These are phyloP conservation scores for Blastobotrys robertii DNA, from an alignment of 805 yeast species.

Conservation along the genomic window DNA sequence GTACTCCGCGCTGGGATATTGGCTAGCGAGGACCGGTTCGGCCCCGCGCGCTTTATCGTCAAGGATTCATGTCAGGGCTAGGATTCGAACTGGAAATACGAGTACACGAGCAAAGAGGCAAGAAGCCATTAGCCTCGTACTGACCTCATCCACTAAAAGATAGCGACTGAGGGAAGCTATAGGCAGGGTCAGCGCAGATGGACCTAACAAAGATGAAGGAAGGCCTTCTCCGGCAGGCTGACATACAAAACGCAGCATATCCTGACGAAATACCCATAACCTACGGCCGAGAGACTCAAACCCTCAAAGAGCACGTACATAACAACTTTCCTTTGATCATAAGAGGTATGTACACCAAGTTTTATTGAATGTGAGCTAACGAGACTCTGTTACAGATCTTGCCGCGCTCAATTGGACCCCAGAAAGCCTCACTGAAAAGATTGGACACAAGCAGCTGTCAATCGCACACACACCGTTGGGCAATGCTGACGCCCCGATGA, in stretches of 20 bases:
- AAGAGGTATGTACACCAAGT: slow-evolving; percentile 1
- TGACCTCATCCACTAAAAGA: too few species aligned
- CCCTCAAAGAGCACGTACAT: slow-evolving; percentile 8
- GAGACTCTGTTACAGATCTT: neutral
- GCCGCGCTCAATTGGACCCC: slow-evolving; percentile 4
- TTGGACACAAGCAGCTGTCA: slow-evolving; percentile 9
- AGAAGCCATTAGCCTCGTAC: too few species aligned
- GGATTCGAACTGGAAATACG: too few species aligned
- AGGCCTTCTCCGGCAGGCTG: slow-evolving; percentile 15
- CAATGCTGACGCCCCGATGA: slow-evolving; percentile 31
- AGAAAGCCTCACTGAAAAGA: slow-evolving; percentile 1
- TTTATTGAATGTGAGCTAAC: neutral
- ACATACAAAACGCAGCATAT: slow-evolving; percentile 13
- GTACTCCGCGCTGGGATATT: too few species aligned
- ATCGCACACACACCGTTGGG: slow-evolving; percentile 29
- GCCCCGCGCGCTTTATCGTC: too few species aligned
- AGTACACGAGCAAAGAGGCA: too few species aligned
- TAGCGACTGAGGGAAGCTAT: too few species aligned
- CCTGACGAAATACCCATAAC: slow-evolving; percentile 11
- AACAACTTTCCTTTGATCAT: slow-evolving; percentile 12
- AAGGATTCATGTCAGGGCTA: too few species aligned
- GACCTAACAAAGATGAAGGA: slow-evolving; percentile 4
- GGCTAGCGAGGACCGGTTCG: too few species aligned
- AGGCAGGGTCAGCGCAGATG: too few species aligned
- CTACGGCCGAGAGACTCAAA: neutral